Percentiles rank a stretch among this genome's conserved stretches.
Conservation (phyloP, 805 yeast genomes). For the Ogataea pini region DNA sequence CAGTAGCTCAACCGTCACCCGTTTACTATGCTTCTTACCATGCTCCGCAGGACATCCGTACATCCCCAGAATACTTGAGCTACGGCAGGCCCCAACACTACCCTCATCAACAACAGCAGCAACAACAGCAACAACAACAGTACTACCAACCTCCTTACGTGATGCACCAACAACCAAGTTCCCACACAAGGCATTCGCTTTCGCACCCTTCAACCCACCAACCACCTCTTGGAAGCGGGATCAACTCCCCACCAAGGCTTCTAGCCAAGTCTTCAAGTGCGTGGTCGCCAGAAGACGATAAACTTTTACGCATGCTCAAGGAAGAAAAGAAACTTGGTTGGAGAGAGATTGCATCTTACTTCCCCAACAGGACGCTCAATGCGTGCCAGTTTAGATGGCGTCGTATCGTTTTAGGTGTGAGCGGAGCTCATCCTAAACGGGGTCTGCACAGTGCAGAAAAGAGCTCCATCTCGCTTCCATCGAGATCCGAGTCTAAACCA, state of each 20-base stretch:
- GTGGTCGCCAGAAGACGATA: conserved; percentile 81
- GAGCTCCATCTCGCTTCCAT: not conserved
- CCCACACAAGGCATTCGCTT: not conserved
- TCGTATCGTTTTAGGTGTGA: conserved; percentile 48
- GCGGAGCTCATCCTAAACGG: conserved; percentile 14
- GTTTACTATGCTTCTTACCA: conserved; percentile 1
- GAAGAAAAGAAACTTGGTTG: conserved; percentile 85
- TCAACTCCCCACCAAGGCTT: conserved; percentile 5
- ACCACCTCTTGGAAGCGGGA: not conserved
- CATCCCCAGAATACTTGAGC: not conserved
- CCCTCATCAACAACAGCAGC: conserved; percentile 3
- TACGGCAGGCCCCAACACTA: conserved; percentile 7
- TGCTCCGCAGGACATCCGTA: not conserved
- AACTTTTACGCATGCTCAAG: conserved; percentile 69
- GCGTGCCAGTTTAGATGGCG: conserved; percentile 93
- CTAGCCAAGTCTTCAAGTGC: conserved; percentile 40
- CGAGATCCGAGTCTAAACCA: not conserved
- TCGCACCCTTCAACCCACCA: conserved; percentile 5
- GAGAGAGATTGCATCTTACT: conserved; percentile 82
- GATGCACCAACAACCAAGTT: not conserved
- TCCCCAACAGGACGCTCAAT: conserved; percentile 79
- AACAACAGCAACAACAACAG: not conserved
- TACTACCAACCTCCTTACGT: conserved; percentile 8
- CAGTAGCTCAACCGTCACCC: not conserved
- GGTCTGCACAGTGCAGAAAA: not conserved